Evolutionary conservation across 495 filamentous ascomycete genomes (phyloP), one percentile per base, ranked within the genome.

Genomic region (Trichoderma orchidacearum): DNA sequence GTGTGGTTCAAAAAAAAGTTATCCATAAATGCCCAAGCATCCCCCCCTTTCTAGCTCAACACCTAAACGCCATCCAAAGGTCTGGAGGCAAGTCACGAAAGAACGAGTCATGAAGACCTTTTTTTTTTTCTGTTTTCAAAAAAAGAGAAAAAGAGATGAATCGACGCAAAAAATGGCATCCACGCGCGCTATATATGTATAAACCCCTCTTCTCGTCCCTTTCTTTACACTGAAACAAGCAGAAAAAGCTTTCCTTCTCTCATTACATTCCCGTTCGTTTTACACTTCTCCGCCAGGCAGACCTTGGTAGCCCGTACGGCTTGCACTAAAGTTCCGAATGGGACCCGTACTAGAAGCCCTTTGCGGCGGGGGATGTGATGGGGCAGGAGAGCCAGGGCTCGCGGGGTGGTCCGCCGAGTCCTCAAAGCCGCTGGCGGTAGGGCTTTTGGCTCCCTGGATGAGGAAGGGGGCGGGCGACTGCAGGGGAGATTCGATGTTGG

Each of bases 61-160:
- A 48, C 41, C 41, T 25, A 48, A 48, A 48, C 41, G 41, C 41
- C 41, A 48, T 48, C 41, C 41, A 48, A 48, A 27, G 41, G 41
- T 48, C 17, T 48, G 41, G 41, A 48, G 41, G 41, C 41, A 48
- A 48, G 27, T 25, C 5, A 48, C 41, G 21, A 45, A 23, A 13
- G 21, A 48, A 27, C 41, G 27, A 48, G 41, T 48, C 41, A 48
- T 27, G 23, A 23, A 48, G 21, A 48, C 15, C 15, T 17, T 25
- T 17, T 48, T 17, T 27, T 48, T 11, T n/a, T n/a, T n/a, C n/a
- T n/a, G n/a, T n/a, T n/a, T n/a, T n/a, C n/a, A n/a, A n/a, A n/a
- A n/a, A n/a, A n/a, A n/a, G n/a, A n/a, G 9, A 9, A 27, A 48
- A 48, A 48, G 15, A 48, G 41, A 48, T 18, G n/a, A n/a, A n/a